phyloP scores from a whole-genome alignment of 1,284 basidiomycete genomes.

The Mycena citricolor region DNA sequence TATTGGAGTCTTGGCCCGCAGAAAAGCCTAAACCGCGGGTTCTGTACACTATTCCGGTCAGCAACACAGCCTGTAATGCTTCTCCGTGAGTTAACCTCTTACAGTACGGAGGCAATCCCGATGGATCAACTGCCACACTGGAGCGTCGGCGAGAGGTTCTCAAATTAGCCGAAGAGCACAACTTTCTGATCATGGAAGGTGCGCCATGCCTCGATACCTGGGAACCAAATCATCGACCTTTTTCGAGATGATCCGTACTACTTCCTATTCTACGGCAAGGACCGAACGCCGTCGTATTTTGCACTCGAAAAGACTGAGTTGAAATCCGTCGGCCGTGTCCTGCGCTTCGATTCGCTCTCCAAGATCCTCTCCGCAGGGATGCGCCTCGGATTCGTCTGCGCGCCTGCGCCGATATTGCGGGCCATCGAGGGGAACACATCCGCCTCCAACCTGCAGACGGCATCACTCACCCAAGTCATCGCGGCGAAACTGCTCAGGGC shows the following conservation, averaged over 20 bases:
- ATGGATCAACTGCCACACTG: slow-evolving; percentile 72
- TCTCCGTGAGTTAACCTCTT: background rate
- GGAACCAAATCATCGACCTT: background rate
- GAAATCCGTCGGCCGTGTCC: slow-evolving; percentile 40
- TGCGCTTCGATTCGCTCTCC: slow-evolving; percentile 61
- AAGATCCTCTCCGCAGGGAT: slow-evolving; percentile 64
- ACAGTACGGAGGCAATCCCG: slow-evolving; percentile 83
- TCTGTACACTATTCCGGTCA: slow-evolving; percentile 80
- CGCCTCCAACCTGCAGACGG: slow-evolving; percentile 77
- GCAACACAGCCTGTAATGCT: background rate
- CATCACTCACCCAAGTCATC: slow-evolving; percentile 78
- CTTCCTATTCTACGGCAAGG: slow-evolving; percentile 51
- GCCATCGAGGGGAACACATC: slow-evolving; percentile 73
- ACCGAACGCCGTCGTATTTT: slow-evolving; percentile 64
- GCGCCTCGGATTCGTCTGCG: slow-evolving; percentile 81
- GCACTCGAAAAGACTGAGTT: slow-evolving; percentile 50
- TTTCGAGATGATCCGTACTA: slow-evolving; percentile 76
- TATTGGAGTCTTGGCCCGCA: slow-evolving; percentile 76
- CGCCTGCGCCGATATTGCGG: slow-evolving; percentile 71
- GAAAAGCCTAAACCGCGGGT: slow-evolving; percentile 76
- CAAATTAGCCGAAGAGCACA: slow-evolving; percentile 69
- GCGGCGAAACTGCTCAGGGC: slow-evolving; percentile 79
- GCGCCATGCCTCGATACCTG: background rate
- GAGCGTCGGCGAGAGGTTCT: slow-evolving; percentile 81
- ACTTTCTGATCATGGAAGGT: slow-evolving; percentile 87